These are phyloP conservation scores for Neofusicoccum ribis DNA, from an alignment of 2,329 filamentous ascomycete genomes.

Conservation along the genomic window DNA sequence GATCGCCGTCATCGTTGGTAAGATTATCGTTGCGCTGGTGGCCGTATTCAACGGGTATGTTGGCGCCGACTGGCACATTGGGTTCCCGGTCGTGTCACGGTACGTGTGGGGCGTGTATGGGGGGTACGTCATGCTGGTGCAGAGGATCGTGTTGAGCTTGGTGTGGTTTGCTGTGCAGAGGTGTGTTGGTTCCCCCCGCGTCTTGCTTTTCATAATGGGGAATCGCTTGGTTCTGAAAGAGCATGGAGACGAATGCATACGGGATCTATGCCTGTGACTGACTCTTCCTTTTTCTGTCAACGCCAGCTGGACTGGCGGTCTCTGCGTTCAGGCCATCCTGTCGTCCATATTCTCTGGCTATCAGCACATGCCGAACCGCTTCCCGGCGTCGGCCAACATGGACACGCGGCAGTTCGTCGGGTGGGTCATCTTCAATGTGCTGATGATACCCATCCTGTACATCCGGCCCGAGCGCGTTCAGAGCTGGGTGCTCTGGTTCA, in stretches of 20 bases:
- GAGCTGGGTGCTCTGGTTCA: conserved; percentile 30
- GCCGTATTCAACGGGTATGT: conserved; percentile 40
- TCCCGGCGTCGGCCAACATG: conserved; percentile 34
- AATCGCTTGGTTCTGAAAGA: too few species aligned
- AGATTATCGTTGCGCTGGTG: conserved; percentile 38
- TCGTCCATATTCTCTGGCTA: conserved; percentile 38
- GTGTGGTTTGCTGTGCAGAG: conserved; percentile 44
- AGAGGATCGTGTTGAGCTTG: conserved; percentile 43
- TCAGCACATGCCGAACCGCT: conserved; percentile 36
- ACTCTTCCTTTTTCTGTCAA: neutral
- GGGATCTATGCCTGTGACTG: neutral
- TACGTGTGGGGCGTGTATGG: conserved; percentile 46
- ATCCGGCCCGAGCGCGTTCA: conserved; percentile 45
- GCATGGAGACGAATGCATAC: too few species aligned
- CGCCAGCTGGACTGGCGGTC: conserved; percentile 35
- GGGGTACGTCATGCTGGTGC: conserved; percentile 41
- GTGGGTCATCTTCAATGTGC: conserved; percentile 39
- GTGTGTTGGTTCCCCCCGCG: neutral
- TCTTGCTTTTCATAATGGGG: too few species aligned
- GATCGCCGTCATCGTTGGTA: conserved; percentile 42
- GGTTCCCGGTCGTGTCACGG: conserved; percentile 44
- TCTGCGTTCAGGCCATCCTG: conserved; percentile 35
- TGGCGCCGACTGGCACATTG: conserved; percentile 46
- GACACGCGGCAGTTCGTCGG: conserved; percentile 39
- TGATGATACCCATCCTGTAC: conserved; percentile 45